These are phyloP conservation scores for Solanum aculeatissimum DNA, from an alignment of 305 asterid species.

Conservation along the genomic window DNA sequence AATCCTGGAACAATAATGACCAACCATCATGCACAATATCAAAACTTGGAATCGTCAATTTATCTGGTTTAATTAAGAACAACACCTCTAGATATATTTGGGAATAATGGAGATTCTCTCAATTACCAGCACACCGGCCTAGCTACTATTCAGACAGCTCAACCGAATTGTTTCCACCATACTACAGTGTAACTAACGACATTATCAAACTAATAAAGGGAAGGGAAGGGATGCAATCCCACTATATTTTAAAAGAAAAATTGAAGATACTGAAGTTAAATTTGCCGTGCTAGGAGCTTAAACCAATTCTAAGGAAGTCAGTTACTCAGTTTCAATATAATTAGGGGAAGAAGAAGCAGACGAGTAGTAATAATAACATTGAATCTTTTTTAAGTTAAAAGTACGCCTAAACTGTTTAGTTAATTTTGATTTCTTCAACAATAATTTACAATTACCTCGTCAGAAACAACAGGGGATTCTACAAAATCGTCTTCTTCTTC, in stretches of 20 bases:
- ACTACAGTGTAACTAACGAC: not conserved
- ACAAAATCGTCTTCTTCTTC: slow-evolving; percentile 24
- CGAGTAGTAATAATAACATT: not conserved
- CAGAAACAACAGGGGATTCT: slow-evolving; percentile 33
- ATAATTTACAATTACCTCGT: slow-evolving; percentile 5
- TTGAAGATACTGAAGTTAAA: not conserved
- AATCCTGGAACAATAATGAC: slow-evolving; percentile 24
- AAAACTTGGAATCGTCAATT: not conserved
- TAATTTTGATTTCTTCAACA: not conserved
- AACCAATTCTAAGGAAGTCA: not conserved
- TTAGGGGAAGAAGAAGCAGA: not conserved
- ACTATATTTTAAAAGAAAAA: not conserved
- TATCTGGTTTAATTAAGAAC: not conserved
- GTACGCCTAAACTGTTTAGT: not conserved
- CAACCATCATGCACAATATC: not conserved
- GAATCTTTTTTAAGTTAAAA: not conserved
- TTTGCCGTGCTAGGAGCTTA: not conserved
- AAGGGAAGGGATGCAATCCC: not conserved
- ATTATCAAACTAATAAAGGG: not conserved
- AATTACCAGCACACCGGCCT: not conserved
- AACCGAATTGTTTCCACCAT: not conserved
- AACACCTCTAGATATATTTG: not conserved
- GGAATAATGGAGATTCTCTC: not conserved
- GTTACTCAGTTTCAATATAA: not conserved
- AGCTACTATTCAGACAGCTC: not conserved